These are phyloP conservation scores for Penicillium hesseltinei DNA, from an alignment of 2,329 filamentous ascomycete species.

Conservation along the genomic window DNA sequence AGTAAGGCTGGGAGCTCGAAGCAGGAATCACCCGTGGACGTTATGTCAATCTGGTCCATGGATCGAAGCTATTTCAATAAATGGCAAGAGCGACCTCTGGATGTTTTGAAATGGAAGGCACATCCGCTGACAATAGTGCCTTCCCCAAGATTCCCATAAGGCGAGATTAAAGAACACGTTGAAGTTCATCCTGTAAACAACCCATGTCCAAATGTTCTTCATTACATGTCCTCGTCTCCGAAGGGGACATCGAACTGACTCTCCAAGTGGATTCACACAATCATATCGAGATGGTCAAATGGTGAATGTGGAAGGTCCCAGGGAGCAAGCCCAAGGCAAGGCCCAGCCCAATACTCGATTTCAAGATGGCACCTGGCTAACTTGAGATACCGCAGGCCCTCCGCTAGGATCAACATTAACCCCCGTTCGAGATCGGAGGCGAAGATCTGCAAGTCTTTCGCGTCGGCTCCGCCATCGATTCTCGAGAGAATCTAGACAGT, in stretches of 20 bases:
- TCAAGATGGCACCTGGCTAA: not conserved
- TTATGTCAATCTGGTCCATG: not conserved
- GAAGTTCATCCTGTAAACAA: not conserved
- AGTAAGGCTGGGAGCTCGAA: too few species aligned
- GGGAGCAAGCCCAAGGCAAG: slow-evolving; percentile 14
- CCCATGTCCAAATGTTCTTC: slow-evolving; percentile 21
- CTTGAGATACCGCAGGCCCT: not conserved
- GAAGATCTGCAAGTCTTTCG: slow-evolving; percentile 25
- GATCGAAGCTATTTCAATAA: not conserved
- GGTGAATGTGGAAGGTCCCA: not conserved
- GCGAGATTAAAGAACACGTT: not conserved
- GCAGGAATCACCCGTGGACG: too few species aligned
- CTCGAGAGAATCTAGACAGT: slow-evolving; percentile 31
- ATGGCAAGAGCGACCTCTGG: not conserved
- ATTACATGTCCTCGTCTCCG: slow-evolving; percentile 28
- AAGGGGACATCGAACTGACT: slow-evolving; percentile 15
- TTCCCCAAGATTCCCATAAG: not conserved
- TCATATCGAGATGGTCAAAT: slow-evolving; percentile 12
- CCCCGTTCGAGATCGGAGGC: slow-evolving; percentile 8
- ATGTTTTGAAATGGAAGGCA: not conserved
- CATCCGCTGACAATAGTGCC: not conserved
- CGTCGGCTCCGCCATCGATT: slow-evolving; percentile 33
- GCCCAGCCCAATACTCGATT: not conserved
- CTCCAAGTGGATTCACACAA: slow-evolving; percentile 14
- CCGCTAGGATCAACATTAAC: slow-evolving; percentile 9